Evolutionary conservation across 2,329 filamentous ascomycete species (phyloP).

Genomic region (Trichoderma brevicompactum): DNA sequence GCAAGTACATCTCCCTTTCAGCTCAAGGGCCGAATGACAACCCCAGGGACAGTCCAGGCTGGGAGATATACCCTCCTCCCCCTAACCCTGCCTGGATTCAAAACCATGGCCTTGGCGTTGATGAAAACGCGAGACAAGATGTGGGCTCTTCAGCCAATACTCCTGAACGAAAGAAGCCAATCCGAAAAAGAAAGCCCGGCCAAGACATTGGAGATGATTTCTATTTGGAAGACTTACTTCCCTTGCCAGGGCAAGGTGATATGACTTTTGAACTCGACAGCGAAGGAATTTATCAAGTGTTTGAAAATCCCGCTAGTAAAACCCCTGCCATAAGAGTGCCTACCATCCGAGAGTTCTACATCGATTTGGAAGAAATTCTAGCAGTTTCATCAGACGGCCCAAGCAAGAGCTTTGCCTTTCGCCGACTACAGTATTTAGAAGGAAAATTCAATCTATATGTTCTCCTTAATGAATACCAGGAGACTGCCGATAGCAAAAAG

Average conservation of each 20-base stretch:
- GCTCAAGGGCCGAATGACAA: slow-evolving; percentile 62
- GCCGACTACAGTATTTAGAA: slow-evolving; percentile 91
- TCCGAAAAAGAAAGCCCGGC: slow-evolving; percentile 67
- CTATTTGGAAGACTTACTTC: slow-evolving; percentile 74
- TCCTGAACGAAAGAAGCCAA: slow-evolving; percentile 49
- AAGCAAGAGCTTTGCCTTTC: slow-evolving; percentile 95
- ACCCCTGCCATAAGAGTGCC: slow-evolving; percentile 87
- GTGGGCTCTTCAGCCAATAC: slow-evolving; percentile 31
- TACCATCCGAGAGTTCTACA: slow-evolving; percentile 91
- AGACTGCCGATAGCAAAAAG: slow-evolving; percentile 96
- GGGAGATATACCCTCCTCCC: slow-evolving; percentile 48
- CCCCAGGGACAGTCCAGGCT: slow-evolving; percentile 6
- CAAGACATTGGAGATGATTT: slow-evolving; percentile 74
- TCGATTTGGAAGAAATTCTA: slow-evolving; percentile 86
- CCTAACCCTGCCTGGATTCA: slow-evolving; percentile 83
- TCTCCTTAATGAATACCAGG: slow-evolving; percentile 94
- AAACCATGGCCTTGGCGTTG: slow-evolving; percentile 34
- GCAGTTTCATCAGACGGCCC: slow-evolving; percentile 91
- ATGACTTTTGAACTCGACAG: slow-evolving; percentile 84
- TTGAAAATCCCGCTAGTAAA: slow-evolving; percentile 71
- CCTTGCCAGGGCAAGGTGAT: slow-evolving; percentile 70
- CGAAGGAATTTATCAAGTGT: slow-evolving; percentile 90
- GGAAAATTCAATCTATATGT: slow-evolving; percentile 96
- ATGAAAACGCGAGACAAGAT: slow-evolving; percentile 6
- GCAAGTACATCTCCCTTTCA: slow-evolving; percentile 87